A percentile compares a stretch with the other conserved stretches of the same genome.
phyloP scores from a whole-genome alignment of 202 grass and related monocot species.

The Carex arenaria region DNA sequence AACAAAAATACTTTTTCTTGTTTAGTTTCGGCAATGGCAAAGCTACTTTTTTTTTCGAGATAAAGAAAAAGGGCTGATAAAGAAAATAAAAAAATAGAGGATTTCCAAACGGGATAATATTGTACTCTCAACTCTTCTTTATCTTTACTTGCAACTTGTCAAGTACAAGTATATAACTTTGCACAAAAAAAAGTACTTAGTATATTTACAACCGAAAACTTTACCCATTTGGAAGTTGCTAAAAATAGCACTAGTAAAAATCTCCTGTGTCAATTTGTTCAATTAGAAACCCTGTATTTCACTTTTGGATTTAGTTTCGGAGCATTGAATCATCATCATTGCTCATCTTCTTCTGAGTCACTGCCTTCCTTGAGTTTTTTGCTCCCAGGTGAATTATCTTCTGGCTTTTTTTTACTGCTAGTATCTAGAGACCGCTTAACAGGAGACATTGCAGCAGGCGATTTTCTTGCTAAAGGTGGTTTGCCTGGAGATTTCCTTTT shows the following conservation, averaged over 20 bases:
- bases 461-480: conserved; percentile 33
- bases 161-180: too few relatives aligned
- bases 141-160: neutral
- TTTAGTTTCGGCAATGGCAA: neutral
- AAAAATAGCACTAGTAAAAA: neutral
- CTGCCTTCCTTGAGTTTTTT: conserved; percentile 53
- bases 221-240: neutral
- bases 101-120: neutral
- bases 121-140: neutral
- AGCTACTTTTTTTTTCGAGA: neutral
- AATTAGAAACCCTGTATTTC: conserved; percentile 54
- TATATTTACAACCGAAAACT: neutral
- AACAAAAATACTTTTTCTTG: neutral
- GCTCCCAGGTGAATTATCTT: conserved; percentile 23
- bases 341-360: neutral
- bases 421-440: conserved; percentile 23
- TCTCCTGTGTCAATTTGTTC: conserved; percentile 5
- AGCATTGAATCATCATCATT: conserved; percentile 46
- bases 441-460: conserved; percentile 14
- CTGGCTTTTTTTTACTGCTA: conserved; percentile 19
- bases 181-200: too few relatives aligned
- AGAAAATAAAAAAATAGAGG: neutral
- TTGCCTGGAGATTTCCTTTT: conserved; percentile 60
- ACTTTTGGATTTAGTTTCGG: conserved; percentile 30
- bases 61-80: neutral